Percentiles rank a stretch among this genome's conserved stretches.
phyloP scores from a whole-genome alignment of 2,329 filamentous ascomycete genomes.

The Lachnum nothofagi region DNA sequence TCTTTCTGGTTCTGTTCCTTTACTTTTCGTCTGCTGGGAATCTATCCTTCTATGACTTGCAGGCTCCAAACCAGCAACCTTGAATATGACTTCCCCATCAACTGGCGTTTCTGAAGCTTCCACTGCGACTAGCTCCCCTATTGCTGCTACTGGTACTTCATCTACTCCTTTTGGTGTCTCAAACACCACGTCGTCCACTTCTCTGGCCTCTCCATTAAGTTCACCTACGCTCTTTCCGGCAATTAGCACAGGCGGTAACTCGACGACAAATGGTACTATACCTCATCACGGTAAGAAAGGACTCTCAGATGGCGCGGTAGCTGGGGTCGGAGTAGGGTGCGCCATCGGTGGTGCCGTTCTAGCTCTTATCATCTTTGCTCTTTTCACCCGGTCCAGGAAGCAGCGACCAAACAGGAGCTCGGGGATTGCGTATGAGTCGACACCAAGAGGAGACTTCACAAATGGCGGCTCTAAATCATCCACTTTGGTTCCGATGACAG shows the following conservation, averaged over 20 bases:
- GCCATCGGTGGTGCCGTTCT: conserved; percentile 13
- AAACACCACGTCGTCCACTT: not conserved
- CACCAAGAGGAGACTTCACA: not conserved
- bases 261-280: not conserved
- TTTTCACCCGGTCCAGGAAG: not conserved
- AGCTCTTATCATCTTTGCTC: conserved; percentile 18
- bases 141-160: too few relatives aligned
- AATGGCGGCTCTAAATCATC: not conserved
- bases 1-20: too few relatives aligned
- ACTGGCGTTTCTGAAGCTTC: too few relatives aligned
- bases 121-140: too few relatives aligned
- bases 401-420: not conserved
- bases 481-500: conserved; percentile 2
- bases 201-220: not conserved
- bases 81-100: too few relatives aligned
- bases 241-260: not conserved
- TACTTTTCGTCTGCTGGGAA: too few relatives aligned
- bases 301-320: not conserved
- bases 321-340: not conserved
- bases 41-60: too few relatives aligned
- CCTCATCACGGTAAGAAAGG: not conserved
- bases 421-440: not conserved
- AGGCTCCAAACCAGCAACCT: too few relatives aligned
- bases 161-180: not conserved
- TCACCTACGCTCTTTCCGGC: not conserved